phyloP scores from a whole-genome alignment of 306 rosid species.

The Astragalus glycyphyllos region DNA sequence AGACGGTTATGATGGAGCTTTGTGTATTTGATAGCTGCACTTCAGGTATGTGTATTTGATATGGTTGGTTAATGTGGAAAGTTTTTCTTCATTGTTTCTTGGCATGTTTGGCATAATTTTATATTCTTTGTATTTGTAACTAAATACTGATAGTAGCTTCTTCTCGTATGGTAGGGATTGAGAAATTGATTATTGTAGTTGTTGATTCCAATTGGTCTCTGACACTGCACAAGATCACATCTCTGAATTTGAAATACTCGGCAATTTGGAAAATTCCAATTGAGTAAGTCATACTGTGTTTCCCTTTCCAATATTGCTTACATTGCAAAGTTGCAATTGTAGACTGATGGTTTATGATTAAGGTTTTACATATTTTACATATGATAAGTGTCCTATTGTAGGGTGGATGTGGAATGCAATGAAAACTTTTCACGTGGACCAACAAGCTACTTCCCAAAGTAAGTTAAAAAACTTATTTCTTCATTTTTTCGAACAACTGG shows the following conservation, averaged over 20 bases:
- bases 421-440: constrained; percentile 44
- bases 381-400: constrained; percentile 29
- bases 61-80: no score
- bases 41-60: constrained; percentile 54
- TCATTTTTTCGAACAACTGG: constrained; percentile 22
- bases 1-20: constrained; percentile 58
- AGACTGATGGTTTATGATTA: background rate
- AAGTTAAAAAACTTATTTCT: constrained; percentile 45
- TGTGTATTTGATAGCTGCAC: constrained; percentile 24
- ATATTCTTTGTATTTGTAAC: background rate
- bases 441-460: constrained; percentile 65
- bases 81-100: constrained; percentile 4
- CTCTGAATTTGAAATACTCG: constrained; percentile 59
- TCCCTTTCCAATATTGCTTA: no score
- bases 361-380: background rate
- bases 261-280: constrained; percentile 53
- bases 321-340: no score
- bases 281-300: constrained; percentile 54
- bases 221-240: constrained; percentile 56
- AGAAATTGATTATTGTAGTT: constrained; percentile 63
- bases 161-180: constrained; percentile 54
- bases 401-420: constrained; percentile 49
- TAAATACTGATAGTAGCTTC: background rate
- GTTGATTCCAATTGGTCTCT: constrained; percentile 63
- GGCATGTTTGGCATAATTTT: background rate